Evolutionary conservation across 805 yeast species (phyloP), one percentile per base, ranked within the genome.

Genomic region (Wickerhamomyces mucosus): DNA sequence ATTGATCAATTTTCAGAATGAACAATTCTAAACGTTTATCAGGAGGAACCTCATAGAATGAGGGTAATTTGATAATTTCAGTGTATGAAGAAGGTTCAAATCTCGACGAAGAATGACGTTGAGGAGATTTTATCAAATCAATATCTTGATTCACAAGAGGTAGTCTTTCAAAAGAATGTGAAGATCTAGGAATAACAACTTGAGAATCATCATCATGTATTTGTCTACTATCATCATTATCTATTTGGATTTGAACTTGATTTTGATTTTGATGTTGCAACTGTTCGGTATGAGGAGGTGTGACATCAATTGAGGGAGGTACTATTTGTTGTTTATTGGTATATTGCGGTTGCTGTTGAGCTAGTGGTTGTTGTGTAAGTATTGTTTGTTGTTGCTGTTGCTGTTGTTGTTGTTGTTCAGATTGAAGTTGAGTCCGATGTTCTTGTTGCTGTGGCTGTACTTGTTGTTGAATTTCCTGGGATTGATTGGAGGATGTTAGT

Each of bases 21-120:
- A 92, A 92, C 39, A 92, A 67, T 18, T 76, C 79, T 31, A 78
- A 72, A 40, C 80, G 78, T 50, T 84, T 89, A 40, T 76, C 84
- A 15, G 85, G 80, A 4, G 82, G 71, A 15, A 88, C 95, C 46
- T 88, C 96, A 42, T 84, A 88, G 51, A 89, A 86, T 33, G 72
- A 67, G 12, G 96, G 96, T 39, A 89, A 70, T 55, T 78, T 79
- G 40, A 64, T 78, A 61, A 69, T 78, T 41, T 73, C 78, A 5
- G 79, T 66, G 42, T 70, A 63, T 27, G 69, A 62, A 7, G 80
- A 70, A 8, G 94, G 83, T 55, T 88, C 96, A 44, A 92, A 85
- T 43, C 96, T 69, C 21, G 95, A 83, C 18, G 94, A 82, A 31
- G 89, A 80, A 54, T 89, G 97, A 51, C 97, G 75, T 50, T 82